Base-by-base conservation (phyloP, 2,329 filamentous ascomycete genomes). In the Sphaerostilbella broomeana region DNA sequence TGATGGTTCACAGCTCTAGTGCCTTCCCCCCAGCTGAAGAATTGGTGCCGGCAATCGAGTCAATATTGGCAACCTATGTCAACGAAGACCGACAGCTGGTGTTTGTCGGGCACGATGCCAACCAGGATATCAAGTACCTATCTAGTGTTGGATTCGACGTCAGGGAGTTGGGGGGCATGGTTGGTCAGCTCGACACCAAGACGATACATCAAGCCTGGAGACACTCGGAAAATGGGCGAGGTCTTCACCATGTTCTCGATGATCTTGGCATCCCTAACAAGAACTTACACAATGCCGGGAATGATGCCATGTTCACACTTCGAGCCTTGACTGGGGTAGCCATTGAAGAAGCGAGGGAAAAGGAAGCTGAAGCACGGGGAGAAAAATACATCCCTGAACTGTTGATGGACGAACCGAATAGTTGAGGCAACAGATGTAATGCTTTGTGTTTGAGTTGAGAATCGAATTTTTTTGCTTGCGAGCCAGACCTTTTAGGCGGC, bases 211-310 rank as follows among this genome's bases (percentile, higher is more conserved):
- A 79, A 45, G 73, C 76, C 11, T 72, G 81, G 53, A 70, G 69
- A 21, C 67, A 70, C 11, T 69, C 74, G 16, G 51, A 55, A 1
- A 65, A 82, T 3, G 57, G 68, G 4, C 70, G 72, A 11, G 73
- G 72, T 2, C 70, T 97, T 2, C 65, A 64, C 1, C 64, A 51
- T 5, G 69, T 94, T 11, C 72, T 95, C 17, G 53, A 60, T 5
- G 71, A 81, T 5, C 66, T 95, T 19, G 74, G 73, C 3, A 74
- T 94, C 7, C 51, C 63, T 0, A 75, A 69, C 28, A 75, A 68
- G 59, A 70, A 84, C 50, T 67, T 90, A n/a, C 88, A 95, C 60
- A 94, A 94, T 54, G 88, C 81, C 0, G 80, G 88, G 2, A 95
- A 95, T 48, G 88, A 95, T 56, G 87, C 88, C 0, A 73, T 79